Conservation (phyloP, 768 basidiomycete genomes). For the Lactarius sp. region DNA sequence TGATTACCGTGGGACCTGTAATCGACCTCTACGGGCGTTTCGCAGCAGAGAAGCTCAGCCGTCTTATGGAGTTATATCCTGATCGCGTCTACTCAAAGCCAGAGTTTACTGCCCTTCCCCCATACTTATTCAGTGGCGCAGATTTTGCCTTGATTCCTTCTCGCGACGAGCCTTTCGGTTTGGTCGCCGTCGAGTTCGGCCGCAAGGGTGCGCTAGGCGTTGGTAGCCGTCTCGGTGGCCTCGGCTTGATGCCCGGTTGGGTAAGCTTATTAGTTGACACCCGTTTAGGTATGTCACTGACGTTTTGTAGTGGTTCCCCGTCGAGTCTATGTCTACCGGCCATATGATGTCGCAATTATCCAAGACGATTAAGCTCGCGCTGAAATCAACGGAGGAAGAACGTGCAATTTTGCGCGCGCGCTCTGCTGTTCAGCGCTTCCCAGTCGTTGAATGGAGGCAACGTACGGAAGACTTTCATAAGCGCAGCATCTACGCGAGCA, state of each 20-base stretch:
- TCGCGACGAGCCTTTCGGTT: constrained; percentile 92
- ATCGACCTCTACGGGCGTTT: constrained; percentile 95
- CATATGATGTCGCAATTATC: constrained; percentile 94
- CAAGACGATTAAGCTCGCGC: constrained; percentile 91
- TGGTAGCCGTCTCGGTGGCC: constrained; percentile 87
- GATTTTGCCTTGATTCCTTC: constrained; percentile 96
- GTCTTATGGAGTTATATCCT: constrained; percentile 93
- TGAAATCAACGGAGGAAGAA: constrained; percentile 87
- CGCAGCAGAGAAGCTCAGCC: constrained; percentile 88
- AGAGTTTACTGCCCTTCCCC: constrained; percentile 90
- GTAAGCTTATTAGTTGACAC: constrained; percentile 41
- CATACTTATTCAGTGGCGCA: constrained; percentile 90
- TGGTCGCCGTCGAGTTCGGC: constrained; percentile 95
- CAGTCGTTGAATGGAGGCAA: constrained; percentile 96
- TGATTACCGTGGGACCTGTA: constrained; percentile 89
- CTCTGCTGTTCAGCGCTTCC: constrained; percentile 94
- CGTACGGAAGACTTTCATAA: constrained; percentile 92
- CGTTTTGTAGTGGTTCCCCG: constrained; percentile 81
- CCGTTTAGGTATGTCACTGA: constrained; percentile 8
- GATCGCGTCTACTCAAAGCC: constrained; percentile 95
- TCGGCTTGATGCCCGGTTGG: constrained; percentile 98
- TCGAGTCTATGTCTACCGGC: constrained; percentile 86
- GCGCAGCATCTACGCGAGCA: constrained; percentile 71
- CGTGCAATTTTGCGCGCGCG: constrained; percentile 89
- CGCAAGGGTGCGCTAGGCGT: constrained; percentile 95